phyloP scores from a whole-genome alignment of 2,329 filamentous ascomycete species.

The Penicillium freii region DNA sequence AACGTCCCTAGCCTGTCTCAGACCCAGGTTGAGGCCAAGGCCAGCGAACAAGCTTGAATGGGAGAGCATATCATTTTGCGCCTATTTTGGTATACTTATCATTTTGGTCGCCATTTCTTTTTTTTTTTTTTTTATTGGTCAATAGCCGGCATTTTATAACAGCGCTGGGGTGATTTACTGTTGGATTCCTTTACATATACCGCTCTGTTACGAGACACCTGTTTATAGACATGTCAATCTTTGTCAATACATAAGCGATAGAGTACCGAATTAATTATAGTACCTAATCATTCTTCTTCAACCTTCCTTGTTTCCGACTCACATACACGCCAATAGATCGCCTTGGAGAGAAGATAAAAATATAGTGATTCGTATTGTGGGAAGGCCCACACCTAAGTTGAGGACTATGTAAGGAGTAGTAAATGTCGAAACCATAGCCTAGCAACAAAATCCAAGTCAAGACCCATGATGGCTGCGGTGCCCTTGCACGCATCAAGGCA shows the following conservation, averaged over 20 bases:
- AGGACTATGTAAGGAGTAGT: not conserved
- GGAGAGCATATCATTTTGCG: not conserved
- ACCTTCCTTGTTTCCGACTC: not conserved
- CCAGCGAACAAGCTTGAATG: conserved; percentile 5
- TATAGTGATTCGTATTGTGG: not conserved
- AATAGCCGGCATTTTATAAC: not conserved
- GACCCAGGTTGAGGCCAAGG: conserved; percentile 18
- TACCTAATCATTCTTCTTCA: not conserved
- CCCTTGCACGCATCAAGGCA: conserved; percentile 35
- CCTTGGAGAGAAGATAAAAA: not conserved
- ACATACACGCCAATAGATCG: not conserved
- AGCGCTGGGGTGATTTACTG: not conserved
- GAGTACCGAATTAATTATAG: conserved; percentile 1
- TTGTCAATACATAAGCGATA: conserved; percentile 12
- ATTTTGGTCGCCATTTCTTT: not conserved
- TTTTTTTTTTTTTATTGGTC: not conserved
- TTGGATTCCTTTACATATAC: not conserved
- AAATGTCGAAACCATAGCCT: not conserved
- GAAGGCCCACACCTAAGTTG: not conserved
- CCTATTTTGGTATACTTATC: not conserved
- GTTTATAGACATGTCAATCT: conserved; percentile 10
- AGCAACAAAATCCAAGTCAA: conserved; percentile 16
- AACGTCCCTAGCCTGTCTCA: conserved; percentile 40
- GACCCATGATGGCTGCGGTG: conserved; percentile 46
- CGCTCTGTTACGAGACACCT: not conserved